Percentiles rank a stretch among this genome's conserved stretches.
phyloP scores from a whole-genome alignment of 768 basidiomycete species.

The Rhodotorula sphaerocarpa region DNA sequence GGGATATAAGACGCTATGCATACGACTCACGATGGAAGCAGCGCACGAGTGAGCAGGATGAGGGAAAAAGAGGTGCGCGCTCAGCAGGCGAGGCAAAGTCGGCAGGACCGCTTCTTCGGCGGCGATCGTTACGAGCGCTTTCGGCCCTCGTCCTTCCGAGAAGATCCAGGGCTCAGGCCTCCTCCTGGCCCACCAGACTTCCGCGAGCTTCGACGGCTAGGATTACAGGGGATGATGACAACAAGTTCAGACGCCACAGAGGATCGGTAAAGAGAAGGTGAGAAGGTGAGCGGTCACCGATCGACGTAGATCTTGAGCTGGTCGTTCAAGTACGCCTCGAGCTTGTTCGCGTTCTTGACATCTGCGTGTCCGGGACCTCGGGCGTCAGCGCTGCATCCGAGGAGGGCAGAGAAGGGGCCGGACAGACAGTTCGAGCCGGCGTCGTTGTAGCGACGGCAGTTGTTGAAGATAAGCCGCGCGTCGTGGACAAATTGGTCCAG shows the following conservation, averaged over 20 bases:
- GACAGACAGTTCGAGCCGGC: slow-evolving; percentile 33
- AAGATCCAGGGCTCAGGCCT: no score
- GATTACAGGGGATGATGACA: no score
- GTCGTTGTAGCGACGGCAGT: slow-evolving; percentile 75
- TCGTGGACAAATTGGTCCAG: slow-evolving; percentile 71
- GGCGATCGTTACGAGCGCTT: no score
- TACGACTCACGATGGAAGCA: no score
- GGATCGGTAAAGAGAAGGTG: neutral
- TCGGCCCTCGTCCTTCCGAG: no score
- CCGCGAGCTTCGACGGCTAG: no score
- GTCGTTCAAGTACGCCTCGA: slow-evolving; percentile 63
- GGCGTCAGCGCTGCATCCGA: neutral
- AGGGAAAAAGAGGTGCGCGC: no score
- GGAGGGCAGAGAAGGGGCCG: neutral
- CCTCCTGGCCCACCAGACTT: no score
- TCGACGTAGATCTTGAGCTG: slow-evolving; percentile 40
- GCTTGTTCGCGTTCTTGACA: slow-evolving; percentile 69
- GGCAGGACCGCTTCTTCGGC: no score
- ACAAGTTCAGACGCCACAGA: neutral
- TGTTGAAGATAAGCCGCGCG: slow-evolving; percentile 75
- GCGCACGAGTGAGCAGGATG: no score
- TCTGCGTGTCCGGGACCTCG: slow-evolving; percentile 51
- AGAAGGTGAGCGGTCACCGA: neutral
- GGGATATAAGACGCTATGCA: no score
- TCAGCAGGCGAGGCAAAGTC: no score